A percentile compares a stretch with the other conserved stretches of the same genome.
Evolutionary conservation across 352 stramenopile species (phyloP).

Genomic region (Pythium angustatum): DNA sequence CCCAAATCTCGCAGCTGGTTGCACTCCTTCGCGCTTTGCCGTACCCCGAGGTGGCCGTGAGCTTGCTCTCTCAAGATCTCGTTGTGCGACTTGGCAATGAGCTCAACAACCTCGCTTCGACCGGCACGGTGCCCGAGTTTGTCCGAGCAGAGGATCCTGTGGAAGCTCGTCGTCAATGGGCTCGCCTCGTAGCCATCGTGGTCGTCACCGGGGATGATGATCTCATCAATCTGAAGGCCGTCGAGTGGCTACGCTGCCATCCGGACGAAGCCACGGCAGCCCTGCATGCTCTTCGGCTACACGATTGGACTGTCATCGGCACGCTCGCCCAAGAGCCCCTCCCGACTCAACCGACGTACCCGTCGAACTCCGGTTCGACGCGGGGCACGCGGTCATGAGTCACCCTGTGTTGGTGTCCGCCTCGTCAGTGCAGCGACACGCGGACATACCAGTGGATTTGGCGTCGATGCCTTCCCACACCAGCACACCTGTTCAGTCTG

Average conservation of each 20-base stretch:
- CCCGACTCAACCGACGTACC: not conserved
- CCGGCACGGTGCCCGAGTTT: not conserved
- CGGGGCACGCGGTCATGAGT: not conserved
- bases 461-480: not conserved
- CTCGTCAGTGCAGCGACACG: not conserved
- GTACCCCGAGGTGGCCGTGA: constrained; percentile 1
- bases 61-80: not conserved
- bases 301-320: not conserved
- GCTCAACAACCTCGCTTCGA: not conserved
- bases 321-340: not conserved
- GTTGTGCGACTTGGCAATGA: not conserved
- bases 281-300: not conserved
- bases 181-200: not conserved
- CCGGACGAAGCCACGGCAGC: not conserved
- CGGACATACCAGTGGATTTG: not conserved
- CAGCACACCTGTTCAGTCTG: not conserved
- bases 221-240: not conserved
- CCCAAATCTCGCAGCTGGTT: not conserved
- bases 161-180: not conserved
- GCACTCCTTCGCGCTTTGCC: not conserved
- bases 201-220: not conserved
- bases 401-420: not conserved
- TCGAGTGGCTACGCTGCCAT: not conserved
- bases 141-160: not conserved
- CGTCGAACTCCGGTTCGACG: too few species aligned